Conservation (phyloP, 1,284 basidiomycete species). For the Ustilago trichophora region DNA sequence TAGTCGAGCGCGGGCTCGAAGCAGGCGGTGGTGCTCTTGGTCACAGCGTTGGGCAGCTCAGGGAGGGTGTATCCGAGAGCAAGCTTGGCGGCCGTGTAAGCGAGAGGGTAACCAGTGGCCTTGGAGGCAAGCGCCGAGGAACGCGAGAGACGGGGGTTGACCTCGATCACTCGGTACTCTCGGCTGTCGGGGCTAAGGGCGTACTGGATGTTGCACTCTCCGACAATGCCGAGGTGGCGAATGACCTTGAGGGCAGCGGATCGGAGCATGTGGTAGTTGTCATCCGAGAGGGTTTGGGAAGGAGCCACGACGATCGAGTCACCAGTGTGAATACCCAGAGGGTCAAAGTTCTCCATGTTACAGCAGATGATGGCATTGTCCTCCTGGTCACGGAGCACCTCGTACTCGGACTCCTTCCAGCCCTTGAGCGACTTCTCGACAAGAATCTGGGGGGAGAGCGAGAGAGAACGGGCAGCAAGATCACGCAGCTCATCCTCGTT, state of each 20-base stretch:
- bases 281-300: conserved; percentile 93
- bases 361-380: conserved; percentile 89
- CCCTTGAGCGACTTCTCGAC: conserved; percentile 99
- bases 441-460: conserved; percentile 91
- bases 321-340: conserved; percentile 98
- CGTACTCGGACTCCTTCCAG: conserved; percentile 99
- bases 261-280: conserved; percentile 98
- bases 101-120: conserved; percentile 97
- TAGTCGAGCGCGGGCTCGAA: conserved; percentile 99
- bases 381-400: conserved; percentile 95
- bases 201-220: conserved; percentile 99
- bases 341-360: conserved; percentile 99
- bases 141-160: conserved; percentile 64
- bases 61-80: conserved; percentile 98
- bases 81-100: conserved; percentile 99
- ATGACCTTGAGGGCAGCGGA: conserved; percentile 97
- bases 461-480: conserved; percentile 88
- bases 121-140: conserved; percentile 90
- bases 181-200: conserved; percentile 90
- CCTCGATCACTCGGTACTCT: conserved; percentile 93
- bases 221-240: conserved; percentile 95
- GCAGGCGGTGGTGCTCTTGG: conserved; percentile 98
- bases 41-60: conserved; percentile 97
- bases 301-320: conserved; percentile 99
- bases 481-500: conserved; percentile 94